A percentile compares a stretch with the other conserved stretches of the same genome.
These are phyloP conservation scores for Plasmodium blacklocki DNA, from an alignment of 169 alveolate species.

Conservation along the genomic window DNA sequence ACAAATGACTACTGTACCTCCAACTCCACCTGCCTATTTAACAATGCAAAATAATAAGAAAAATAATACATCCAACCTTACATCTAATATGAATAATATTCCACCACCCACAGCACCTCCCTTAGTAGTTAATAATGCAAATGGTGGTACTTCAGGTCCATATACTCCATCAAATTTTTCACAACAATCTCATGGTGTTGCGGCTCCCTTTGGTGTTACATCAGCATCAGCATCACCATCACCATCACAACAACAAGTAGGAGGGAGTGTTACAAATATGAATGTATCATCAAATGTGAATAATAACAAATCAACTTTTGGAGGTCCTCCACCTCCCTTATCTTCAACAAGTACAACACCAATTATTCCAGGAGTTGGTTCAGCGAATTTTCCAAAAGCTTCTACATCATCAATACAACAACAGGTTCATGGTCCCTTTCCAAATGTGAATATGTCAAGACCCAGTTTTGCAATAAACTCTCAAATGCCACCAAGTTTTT, in stretches of 20 bases:
- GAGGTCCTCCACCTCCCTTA: slow-evolving; percentile 1
- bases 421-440: not conserved
- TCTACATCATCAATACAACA: slow-evolving; percentile 16
- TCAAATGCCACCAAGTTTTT: not conserved
- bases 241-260: not conserved
- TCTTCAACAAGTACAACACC: not conserved
- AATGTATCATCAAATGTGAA: not conserved
- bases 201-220: not conserved
- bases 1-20: not conserved
- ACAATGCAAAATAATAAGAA: slow-evolving; percentile 29
- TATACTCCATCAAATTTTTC: not conserved
- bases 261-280: too few species aligned
- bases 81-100: slow-evolving; percentile 2
- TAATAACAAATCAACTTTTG: slow-evolving; percentile 10
- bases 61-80: slow-evolving; percentile 16
- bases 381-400: slow-evolving; percentile 7
- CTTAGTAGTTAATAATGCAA: slow-evolving; percentile 4
- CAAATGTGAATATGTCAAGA: not conserved
- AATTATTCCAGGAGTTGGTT: not conserved
- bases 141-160: not conserved
- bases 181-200: not conserved
- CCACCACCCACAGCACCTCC: slow-evolving; percentile 48
- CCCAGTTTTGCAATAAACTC: not conserved
- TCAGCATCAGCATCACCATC: too few species aligned
- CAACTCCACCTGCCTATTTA: slow-evolving; percentile 13